phyloP scores from a whole-genome alignment of 2,329 filamentous ascomycete species.

The Epichloe baconii region DNA sequence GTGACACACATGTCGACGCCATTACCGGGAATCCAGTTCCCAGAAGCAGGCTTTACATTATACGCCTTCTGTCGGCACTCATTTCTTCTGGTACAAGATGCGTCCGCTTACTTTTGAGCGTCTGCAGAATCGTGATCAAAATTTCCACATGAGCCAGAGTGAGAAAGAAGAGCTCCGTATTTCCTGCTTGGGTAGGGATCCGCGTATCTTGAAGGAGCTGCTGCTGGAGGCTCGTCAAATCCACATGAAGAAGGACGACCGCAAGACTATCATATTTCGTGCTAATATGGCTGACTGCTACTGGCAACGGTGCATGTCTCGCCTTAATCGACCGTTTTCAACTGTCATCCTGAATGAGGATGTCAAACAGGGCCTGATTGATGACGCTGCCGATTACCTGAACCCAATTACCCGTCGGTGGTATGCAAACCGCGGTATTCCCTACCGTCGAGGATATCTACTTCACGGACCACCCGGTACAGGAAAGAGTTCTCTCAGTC shows the following conservation, averaged over 20 bases:
- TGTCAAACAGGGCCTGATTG: conserved; percentile 45
- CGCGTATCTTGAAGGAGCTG: conserved; percentile 47
- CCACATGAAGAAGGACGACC: conserved; percentile 44
- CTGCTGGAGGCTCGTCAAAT: conserved; percentile 42
- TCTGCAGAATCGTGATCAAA: conserved; percentile 31
- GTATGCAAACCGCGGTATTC: conserved; percentile 75
- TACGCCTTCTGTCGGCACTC: conserved; percentile 53
- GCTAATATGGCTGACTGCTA: conserved; percentile 34
- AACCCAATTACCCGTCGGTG: conserved; percentile 53
- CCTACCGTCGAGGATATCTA: conserved; percentile 73
- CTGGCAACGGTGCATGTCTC: conserved; percentile 51
- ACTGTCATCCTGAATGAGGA: conserved; percentile 52
- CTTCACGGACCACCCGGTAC: conserved; percentile 71
- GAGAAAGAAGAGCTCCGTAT: conserved; percentile 47
- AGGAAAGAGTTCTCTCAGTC: conserved; percentile 60
- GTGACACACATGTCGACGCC: conserved; percentile 15
- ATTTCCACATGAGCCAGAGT: conserved; percentile 24
- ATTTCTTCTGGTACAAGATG: conserved; percentile 55
- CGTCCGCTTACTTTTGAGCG: conserved; percentile 45
- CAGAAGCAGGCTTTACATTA: conserved; percentile 42
- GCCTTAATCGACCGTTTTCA: conserved; percentile 46
- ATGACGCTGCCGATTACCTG: conserved; percentile 51
- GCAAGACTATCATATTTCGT: conserved; percentile 53
- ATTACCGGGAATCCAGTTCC: conserved; percentile 10
- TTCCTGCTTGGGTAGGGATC: conserved; percentile 48